These are phyloP conservation scores for Candida argentea DNA, from an alignment of 805 yeast species.

Conservation along the genomic window DNA sequence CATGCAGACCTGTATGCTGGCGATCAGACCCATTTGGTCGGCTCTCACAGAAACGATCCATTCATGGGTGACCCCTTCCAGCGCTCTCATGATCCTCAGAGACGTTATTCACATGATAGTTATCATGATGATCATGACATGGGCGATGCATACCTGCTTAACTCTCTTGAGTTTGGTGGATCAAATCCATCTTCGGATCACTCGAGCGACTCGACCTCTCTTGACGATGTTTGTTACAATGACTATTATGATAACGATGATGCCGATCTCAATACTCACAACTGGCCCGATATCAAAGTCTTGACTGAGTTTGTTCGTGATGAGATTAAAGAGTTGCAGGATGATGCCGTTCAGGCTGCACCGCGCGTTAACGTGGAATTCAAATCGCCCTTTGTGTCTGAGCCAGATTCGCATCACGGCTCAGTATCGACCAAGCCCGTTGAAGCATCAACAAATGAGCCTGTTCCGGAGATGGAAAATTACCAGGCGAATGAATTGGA, in stretches of 20 bases:
- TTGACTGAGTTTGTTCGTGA: constrained; percentile 69
- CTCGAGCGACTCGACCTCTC: constrained; percentile 56
- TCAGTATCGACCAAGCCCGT: constrained; percentile 5
- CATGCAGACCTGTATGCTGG: too few species aligned
- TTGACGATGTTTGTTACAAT: constrained; percentile 91
- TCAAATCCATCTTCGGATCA: constrained; percentile 62
- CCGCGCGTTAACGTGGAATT: constrained; percentile 27
- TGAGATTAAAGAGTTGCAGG: constrained; percentile 38
- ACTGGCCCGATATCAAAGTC: constrained; percentile 79
- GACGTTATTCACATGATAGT: too few species aligned
- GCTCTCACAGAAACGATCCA: constrained; percentile 4
- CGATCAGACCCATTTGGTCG: constrained; percentile 1
- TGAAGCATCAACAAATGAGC: constrained; percentile 7
- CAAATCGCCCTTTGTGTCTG: constrained; percentile 16
- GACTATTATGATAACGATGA: constrained; percentile 38
- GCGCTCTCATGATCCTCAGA: too few species aligned
- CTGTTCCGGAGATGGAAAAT: constrained; percentile 20
- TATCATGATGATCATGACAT: constrained; percentile 12
- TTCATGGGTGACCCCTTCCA: constrained; percentile 6
- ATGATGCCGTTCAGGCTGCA: constrained; percentile 12
- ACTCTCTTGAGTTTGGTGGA: constrained; percentile 32
- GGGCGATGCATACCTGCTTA: constrained; percentile 7
- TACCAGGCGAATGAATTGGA: constrained; percentile 21
- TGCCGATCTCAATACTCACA: constrained; percentile 13
- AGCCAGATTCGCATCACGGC: constrained; percentile 2